These are phyloP conservation scores for Trichoderma atrobrunneum DNA, from an alignment of 2,329 filamentous ascomycete species.

Conservation along the genomic window DNA sequence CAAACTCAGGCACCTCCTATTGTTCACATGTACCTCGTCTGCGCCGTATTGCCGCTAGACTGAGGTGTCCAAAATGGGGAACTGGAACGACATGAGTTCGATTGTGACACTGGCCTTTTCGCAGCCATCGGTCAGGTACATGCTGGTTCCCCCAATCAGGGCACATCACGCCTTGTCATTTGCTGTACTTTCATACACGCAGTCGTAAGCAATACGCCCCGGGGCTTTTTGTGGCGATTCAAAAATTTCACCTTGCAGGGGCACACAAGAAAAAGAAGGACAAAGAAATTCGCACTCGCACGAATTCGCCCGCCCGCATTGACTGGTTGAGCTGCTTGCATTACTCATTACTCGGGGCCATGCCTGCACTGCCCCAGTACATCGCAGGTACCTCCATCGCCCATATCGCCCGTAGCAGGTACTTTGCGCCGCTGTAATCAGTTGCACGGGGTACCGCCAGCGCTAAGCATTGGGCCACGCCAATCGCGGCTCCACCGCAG, in stretches of 20 bases:
- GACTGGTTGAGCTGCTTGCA: neutral
- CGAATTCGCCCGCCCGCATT: neutral
- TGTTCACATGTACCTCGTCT: neutral
- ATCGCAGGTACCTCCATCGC: neutral
- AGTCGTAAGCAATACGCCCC: neutral
- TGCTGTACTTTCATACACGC: neutral
- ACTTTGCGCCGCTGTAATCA: neutral
- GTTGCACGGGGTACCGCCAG: conserved; percentile 2
- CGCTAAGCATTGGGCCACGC: conserved; percentile 14
- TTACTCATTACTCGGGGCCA: neutral
- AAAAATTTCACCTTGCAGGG: neutral
- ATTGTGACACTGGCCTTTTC: neutral
- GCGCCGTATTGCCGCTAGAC: neutral
- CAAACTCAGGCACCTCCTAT: neutral
- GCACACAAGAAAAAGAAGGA: neutral
- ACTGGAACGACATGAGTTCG: neutral
- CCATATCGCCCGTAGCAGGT: neutral
- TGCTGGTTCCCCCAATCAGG: neutral
- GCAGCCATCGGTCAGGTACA: neutral
- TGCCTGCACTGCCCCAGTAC: neutral
- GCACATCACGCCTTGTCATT: neutral
- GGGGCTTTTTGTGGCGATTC: neutral
- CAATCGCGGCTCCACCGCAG: conserved; percentile 11
- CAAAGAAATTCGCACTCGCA: neutral
- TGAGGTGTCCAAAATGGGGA: neutral